Base-by-base conservation (phyloP, 129 eudicot genomes). In the Calendula officinalis region DNA sequence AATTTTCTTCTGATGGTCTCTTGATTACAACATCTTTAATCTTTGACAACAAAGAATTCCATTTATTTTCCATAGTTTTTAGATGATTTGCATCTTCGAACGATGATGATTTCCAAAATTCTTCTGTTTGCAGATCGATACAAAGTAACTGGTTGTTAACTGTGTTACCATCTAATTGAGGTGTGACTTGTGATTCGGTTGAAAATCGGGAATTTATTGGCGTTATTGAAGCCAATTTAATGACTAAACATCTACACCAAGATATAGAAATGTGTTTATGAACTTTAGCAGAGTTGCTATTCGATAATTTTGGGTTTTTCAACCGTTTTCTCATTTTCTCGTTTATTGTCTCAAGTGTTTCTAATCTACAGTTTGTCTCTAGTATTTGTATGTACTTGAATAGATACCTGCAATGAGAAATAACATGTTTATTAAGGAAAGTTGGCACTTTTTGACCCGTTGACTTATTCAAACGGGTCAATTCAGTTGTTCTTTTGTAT, bases 281-380 rank as follows among this genome's bases (percentile, higher is more conserved):
- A 60, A 92, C 82, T 76, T 82, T 89, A 42, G 89, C 81, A 73
- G 67, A 79, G 66, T 80, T 83, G 64, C 87, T 83, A 64, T 73
- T 85, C 7, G 99, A 92, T 74, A 92, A 60, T 65, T 92, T 92
- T 4, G 96, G 96, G 70, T 92, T 92, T 83, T 85, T 92, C 70
- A 86, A 64, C 30, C 99, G 96, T 84, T 88, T 92, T 9, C 99
- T 75, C 68, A 92, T 88, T 77, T 92, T 92, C 77, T 92, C 99
- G 56, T 81, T 92, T 76, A 88, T 85, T 14, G 80, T 89, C 72
- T 92, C 99, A 6, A 92, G 95, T 71, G 86, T 66, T 79, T 92
- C 99, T 15, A 83, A 69, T 63, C 75, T 85, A 68, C 80, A 60
- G 75, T 73, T 68, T 68, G 67, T 81, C 87, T 92, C 99, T 60